Conservation (phyloP, 805 yeast species). For the Tetrapisispora taiwanensis region DNA sequence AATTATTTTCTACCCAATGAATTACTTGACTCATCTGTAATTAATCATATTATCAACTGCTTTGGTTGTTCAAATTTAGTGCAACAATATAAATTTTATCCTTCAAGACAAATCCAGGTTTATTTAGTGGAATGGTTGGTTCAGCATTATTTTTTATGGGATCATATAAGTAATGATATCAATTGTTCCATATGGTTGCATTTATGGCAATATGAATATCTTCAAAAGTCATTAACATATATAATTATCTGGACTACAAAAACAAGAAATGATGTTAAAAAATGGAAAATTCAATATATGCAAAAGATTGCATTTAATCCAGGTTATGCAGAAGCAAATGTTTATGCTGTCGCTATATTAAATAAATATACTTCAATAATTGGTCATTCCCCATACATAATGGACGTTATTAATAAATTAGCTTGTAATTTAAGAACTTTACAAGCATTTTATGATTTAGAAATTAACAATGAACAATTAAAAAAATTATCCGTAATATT, state of each 20-base stretch:
- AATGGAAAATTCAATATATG: slow-evolving; percentile 23
- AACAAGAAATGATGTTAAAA: slow-evolving; percentile 20
- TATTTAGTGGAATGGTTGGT: slow-evolving; percentile 29
- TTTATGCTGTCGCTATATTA: slow-evolving; percentile 16
- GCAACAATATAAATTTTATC: slow-evolving; percentile 13
- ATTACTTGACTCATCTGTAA: slow-evolving; percentile 16
- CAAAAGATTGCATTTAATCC: slow-evolving; percentile 14
- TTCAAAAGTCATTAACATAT: slow-evolving; percentile 29
- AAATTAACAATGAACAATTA: slow-evolving; percentile 5
- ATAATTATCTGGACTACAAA: slow-evolving; percentile 27
- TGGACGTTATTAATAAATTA: slow-evolving; percentile 6
- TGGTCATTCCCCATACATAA: slow-evolving; percentile 10
- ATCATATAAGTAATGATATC: slow-evolving; percentile 9
- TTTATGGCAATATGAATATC: slow-evolving; percentile 29
- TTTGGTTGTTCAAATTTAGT: slow-evolving; percentile 24
- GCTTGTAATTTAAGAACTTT: slow-evolving; percentile 13
- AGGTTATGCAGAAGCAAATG: slow-evolving; percentile 16
- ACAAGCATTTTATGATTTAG: slow-evolving; percentile 9
- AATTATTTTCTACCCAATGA: slow-evolving; percentile 25
- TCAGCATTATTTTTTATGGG: slow-evolving; percentile 21
- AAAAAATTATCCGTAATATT: background rate
- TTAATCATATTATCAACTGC: slow-evolving; percentile 21
- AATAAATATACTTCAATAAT: slow-evolving; percentile 12
- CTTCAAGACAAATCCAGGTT: slow-evolving; percentile 19
- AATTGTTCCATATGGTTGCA: slow-evolving; percentile 26